Evolutionary conservation across 345 rosid genomes (phyloP).

Genomic region (Brassica cretica): DNA sequence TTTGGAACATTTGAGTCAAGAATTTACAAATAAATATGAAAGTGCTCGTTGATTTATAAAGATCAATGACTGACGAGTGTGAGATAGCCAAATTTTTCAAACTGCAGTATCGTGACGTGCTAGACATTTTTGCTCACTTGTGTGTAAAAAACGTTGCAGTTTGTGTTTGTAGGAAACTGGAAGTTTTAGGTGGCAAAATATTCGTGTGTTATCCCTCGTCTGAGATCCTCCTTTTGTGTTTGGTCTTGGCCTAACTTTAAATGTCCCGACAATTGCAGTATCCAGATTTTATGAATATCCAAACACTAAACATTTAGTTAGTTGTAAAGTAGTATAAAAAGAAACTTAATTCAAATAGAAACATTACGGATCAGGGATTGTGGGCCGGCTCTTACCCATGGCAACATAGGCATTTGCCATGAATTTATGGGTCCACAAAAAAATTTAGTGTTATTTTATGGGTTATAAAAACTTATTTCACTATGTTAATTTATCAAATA

Average conservation of each 20-base stretch:
- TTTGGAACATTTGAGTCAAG: constrained; percentile 9
- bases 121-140: constrained; percentile 2
- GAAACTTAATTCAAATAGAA: not conserved
- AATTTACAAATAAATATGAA: not conserved
- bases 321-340: no score
- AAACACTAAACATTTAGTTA: not conserved
- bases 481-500: no score
- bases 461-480: no score
- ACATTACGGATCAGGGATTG: not conserved
- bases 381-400: no score
- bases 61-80: constrained; percentile 17
- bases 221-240: not conserved
- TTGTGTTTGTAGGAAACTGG: constrained; percentile 17
- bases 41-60: not conserved
- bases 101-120: constrained; percentile 7
- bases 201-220: constrained; percentile 6
- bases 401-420: no score
- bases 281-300: not conserved
- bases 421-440: no score
- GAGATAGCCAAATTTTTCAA: not conserved
- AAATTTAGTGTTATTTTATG: no score
- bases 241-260: not conserved
- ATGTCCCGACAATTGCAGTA: not conserved
- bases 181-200: constrained; percentile 1
- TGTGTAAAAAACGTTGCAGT: constrained; percentile 16